A percentile compares a stretch with the other conserved stretches of the same genome.
These are phyloP conservation scores for Metschnikowia chrysomelidarum DNA, from an alignment of 805 yeast genomes.

Conservation along the genomic window DNA sequence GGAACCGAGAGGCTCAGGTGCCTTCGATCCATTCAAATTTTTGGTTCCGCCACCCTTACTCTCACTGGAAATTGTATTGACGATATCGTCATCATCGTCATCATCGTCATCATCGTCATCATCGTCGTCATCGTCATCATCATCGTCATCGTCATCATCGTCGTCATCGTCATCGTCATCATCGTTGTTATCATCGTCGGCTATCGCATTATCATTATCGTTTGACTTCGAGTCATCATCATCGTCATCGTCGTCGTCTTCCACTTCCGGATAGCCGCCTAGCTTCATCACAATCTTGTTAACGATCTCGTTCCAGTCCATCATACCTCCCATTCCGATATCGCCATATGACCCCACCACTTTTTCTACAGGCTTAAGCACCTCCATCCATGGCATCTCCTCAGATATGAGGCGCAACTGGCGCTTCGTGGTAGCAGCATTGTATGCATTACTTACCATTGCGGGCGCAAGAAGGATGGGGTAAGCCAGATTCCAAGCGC, in stretches of 20 bases:
- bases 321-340: constrained; percentile 99
- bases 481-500: constrained; percentile 93
- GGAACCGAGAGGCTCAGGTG: constrained; percentile 6
- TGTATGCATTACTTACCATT: constrained; percentile 91
- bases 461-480: constrained; percentile 94
- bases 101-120: constrained; percentile 43
- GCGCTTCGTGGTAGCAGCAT: constrained; percentile 81
- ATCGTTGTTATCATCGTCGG: constrained; percentile 27
- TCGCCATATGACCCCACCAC: constrained; percentile 93
- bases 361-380: constrained; percentile 92
- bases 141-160: constrained; percentile 37
- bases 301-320: constrained; percentile 94
- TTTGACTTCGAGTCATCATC: constrained; percentile 38
- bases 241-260: constrained; percentile 50
- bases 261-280: constrained; percentile 50
- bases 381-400: constrained; percentile 93
- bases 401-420: constrained; percentile 75
- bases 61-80: not conserved
- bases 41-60: too few species aligned
- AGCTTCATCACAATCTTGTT: constrained; percentile 76
- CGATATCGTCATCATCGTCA: constrained; percentile 25
- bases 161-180: constrained; percentile 34
- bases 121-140: constrained; percentile 46
- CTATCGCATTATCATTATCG: constrained; percentile 29
- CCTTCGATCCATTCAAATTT: not conserved